These are phyloP conservation scores for Lotus japonicus DNA, from an alignment of 306 rosid genomes.

Conservation along the genomic window DNA sequence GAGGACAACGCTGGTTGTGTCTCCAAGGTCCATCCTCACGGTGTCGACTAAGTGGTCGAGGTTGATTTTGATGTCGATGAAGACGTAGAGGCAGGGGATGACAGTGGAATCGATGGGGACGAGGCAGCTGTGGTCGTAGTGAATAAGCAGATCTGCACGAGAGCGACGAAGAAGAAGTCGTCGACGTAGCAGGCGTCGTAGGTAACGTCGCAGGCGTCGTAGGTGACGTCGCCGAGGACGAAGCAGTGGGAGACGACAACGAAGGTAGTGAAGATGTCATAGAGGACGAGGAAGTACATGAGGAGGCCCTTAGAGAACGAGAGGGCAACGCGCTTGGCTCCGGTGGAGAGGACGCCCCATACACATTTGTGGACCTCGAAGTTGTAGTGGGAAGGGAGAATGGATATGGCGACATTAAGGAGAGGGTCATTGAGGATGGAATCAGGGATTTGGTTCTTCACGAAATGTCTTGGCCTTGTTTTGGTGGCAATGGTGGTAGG, in stretches of 20 bases:
- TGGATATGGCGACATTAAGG: slow-evolving; percentile 37
- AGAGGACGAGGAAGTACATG: slow-evolving; percentile 74
- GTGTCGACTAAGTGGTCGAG: slow-evolving; percentile 51
- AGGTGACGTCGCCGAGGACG: slow-evolving; percentile 76
- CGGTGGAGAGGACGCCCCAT: slow-evolving; percentile 68
- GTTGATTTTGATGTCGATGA: slow-evolving; percentile 74
- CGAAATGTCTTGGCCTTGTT: slow-evolving; percentile 19
- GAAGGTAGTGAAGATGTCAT: slow-evolving; percentile 75
- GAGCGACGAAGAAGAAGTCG: slow-evolving; percentile 67
- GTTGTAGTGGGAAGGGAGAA: slow-evolving; percentile 61
- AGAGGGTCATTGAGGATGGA: slow-evolving; percentile 38
- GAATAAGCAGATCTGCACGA: slow-evolving; percentile 67
- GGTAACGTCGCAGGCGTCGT: no score
- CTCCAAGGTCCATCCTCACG: slow-evolving; percentile 36
- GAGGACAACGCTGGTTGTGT: slow-evolving; percentile 33
- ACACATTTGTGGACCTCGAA: slow-evolving; percentile 86
- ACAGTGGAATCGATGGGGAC: slow-evolving; percentile 76
- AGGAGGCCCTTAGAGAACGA: slow-evolving; percentile 90
- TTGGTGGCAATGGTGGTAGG: background rate
- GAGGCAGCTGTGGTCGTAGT: slow-evolving; percentile 89
- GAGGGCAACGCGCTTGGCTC: slow-evolving; percentile 63
- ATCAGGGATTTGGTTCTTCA: slow-evolving; percentile 42
- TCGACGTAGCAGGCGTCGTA: slow-evolving; percentile 80
- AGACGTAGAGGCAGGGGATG: slow-evolving; percentile 83
- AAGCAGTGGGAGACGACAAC: slow-evolving; percentile 53